Base-by-base conservation (phyloP, 2,329 filamentous ascomycete genomes). In the Ceratocystis cacaofunesta region DNA sequence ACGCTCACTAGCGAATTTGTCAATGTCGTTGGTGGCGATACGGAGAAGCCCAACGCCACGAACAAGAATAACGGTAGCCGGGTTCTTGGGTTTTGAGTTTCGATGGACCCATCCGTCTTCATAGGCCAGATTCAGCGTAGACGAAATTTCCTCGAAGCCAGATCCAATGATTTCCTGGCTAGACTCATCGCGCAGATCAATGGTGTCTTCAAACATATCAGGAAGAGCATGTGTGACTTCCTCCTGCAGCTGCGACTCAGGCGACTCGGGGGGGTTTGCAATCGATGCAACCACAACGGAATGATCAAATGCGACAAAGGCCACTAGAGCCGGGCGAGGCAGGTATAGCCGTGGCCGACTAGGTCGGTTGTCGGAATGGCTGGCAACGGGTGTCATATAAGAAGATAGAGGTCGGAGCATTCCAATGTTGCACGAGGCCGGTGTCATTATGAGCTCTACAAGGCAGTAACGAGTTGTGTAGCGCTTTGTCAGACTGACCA, bases 261-360 rank as follows among this genome's bases (percentile, higher is more conserved):
- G 89, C 1, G 85, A 86, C 55, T 89, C 85, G 15, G 85, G 83
- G 1, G 82, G 78, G 62, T 81, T 80, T 2, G 82, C 80, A 61
- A 95, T 81, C 0, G 91, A 95, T 6, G 88, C 80, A 30, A 97
- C 76, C 22, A 94, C 82, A 30, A 94, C 80, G 3, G 90, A 89
- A 68, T 86, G 84, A 66, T 88, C 86, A 70, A 96, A 91, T 0
- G 92, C 80, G 48, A 94, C 75, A 72, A 92, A 95, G 5, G 90
- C 91, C 28, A 92, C 88, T 50, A 94, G 82, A 8, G 85, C 86
- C 17, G 90, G 88, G 62, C 83, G 83, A 4, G 94, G 91, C 17
- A 97, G 79, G 68, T 92, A 85, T 19, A 99, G 72, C 65, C 83
- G 84, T 55, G 90, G 87, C 68, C 79, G 76, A 19, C 73, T 68